Conservation (phyloP, 2,329 filamentous ascomycete species). For the Chaetomium strumarium region DNA sequence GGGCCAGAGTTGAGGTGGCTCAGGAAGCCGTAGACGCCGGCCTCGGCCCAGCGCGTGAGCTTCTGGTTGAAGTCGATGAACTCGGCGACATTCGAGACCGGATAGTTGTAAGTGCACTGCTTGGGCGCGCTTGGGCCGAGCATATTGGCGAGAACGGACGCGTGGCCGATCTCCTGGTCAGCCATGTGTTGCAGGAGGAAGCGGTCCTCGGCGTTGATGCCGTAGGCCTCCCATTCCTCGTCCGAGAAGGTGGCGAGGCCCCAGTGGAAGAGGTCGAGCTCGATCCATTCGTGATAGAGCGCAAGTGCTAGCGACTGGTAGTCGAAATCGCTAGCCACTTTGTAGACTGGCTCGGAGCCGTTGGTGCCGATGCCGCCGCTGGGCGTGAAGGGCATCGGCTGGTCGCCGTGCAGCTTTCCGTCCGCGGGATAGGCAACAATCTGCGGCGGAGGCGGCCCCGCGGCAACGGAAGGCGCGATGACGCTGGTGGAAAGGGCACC, state of each 20-base stretch:
- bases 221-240: constrained; percentile 62
- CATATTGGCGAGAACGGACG: constrained; percentile 71
- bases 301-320: constrained; percentile 70
- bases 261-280: constrained; percentile 76
- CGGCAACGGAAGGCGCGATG: constrained; percentile 51
- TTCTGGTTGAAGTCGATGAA: constrained; percentile 82
- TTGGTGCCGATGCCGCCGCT: constrained; percentile 72
- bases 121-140: constrained; percentile 63
- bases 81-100: constrained; percentile 66
- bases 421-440: constrained; percentile 67
- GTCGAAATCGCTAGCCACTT: constrained; percentile 75
- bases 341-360: constrained; percentile 68
- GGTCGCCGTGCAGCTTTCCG: constrained; percentile 58
- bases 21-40: constrained; percentile 75
- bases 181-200: constrained; percentile 71
- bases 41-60: constrained; percentile 74
- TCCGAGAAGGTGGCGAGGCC: constrained; percentile 64
- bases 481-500: constrained; percentile 59
- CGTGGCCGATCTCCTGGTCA: constrained; percentile 70
- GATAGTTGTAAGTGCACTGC: constrained; percentile 79
- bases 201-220: constrained; percentile 63
- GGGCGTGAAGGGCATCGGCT: constrained; percentile 68
- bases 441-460: constrained; percentile 51
- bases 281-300: constrained; percentile 79
- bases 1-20: constrained; percentile 71